These are phyloP conservation scores for Acer negundo DNA, from an alignment of 345 rosid genomes.

Conservation along the genomic window DNA sequence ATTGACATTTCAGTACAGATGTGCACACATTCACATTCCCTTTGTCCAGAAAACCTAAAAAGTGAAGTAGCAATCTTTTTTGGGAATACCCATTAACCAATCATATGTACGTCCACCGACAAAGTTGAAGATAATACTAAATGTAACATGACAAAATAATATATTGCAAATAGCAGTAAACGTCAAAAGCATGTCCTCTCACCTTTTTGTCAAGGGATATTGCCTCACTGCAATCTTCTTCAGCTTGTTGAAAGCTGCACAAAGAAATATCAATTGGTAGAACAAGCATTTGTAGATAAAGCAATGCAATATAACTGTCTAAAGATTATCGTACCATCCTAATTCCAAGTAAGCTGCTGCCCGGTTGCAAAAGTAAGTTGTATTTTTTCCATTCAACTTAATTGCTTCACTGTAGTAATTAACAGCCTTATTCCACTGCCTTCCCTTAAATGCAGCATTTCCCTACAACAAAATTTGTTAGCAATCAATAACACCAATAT, in stretches of 20 bases:
- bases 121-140: not conserved
- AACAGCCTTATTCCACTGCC: slow-evolving; percentile 85
- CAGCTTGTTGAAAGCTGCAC: slow-evolving; percentile 87
- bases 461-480: slow-evolving; percentile 55
- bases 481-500: slow-evolving; percentile 9
- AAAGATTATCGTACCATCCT: slow-evolving; percentile 50
- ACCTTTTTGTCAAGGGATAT: slow-evolving; percentile 89
- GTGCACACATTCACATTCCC: not conserved
- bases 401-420: slow-evolving; percentile 84
- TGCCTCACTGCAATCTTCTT: slow-evolving; percentile 81
- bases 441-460: slow-evolving; percentile 83
- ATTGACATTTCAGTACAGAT: not conserved
- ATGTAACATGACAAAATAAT: not conserved
- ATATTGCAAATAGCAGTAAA: not conserved
- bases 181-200: not conserved
- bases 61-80: not conserved
- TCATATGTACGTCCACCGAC: not conserved
- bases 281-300: not conserved
- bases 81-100: not conserved
- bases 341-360: slow-evolving; percentile 91
- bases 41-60: not conserved
- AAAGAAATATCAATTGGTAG: slow-evolving; percentile 8
- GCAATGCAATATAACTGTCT: slow-evolving; percentile 13
- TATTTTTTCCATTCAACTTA: slow-evolving; percentile 65
- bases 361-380: slow-evolving; percentile 77